Percentiles rank a stretch among this genome's conserved stretches.
phyloP scores from a whole-genome alignment of 1,284 basidiomycete genomes.

The Hemileia vastatrix region DNA sequence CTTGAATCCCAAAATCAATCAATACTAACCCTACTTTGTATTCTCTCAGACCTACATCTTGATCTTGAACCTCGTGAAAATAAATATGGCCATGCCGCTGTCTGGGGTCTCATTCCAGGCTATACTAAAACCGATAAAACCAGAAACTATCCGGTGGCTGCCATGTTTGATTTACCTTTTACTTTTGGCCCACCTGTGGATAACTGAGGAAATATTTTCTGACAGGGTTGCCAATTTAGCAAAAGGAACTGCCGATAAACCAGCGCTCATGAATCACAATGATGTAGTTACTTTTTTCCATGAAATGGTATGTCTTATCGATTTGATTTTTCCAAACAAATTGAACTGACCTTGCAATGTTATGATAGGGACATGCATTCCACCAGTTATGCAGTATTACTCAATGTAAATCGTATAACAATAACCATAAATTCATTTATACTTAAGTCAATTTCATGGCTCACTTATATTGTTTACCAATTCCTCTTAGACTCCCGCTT shows the following conservation, averaged over 20 bases:
- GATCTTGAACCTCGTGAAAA: slow-evolving; percentile 68
- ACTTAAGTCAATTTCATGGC: background rate
- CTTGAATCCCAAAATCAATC: background rate
- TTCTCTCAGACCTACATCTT: slow-evolving; percentile 56
- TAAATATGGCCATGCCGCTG: slow-evolving; percentile 76
- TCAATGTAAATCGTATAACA: slow-evolving; percentile 65
- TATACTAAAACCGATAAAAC: slow-evolving; percentile 47
- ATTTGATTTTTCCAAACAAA: background rate
- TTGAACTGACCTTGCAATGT: slow-evolving; percentile 6
- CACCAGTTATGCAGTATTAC: slow-evolving; percentile 66
- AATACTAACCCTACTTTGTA: background rate
- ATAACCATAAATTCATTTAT: slow-evolving; percentile 51
- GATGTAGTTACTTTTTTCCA: slow-evolving; percentile 50
- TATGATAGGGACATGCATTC: slow-evolving; percentile 77
- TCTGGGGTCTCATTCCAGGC: slow-evolving; percentile 56
- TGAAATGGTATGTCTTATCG: slow-evolving; percentile 51
- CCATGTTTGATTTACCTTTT: slow-evolving; percentile 50
- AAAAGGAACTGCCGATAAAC: slow-evolving; percentile 65
- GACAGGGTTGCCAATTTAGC: slow-evolving; percentile 68
- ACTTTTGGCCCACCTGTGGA: background rate
- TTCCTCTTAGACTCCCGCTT: slow-evolving; percentile 6
- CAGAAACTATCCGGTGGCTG: slow-evolving; percentile 61
- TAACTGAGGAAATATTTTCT: no score
- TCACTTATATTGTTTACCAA: slow-evolving; percentile 1
- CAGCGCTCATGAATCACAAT: slow-evolving; percentile 70